phyloP scores from a whole-genome alignment of 805 yeast species.

The Deakozyma indianensis region DNA sequence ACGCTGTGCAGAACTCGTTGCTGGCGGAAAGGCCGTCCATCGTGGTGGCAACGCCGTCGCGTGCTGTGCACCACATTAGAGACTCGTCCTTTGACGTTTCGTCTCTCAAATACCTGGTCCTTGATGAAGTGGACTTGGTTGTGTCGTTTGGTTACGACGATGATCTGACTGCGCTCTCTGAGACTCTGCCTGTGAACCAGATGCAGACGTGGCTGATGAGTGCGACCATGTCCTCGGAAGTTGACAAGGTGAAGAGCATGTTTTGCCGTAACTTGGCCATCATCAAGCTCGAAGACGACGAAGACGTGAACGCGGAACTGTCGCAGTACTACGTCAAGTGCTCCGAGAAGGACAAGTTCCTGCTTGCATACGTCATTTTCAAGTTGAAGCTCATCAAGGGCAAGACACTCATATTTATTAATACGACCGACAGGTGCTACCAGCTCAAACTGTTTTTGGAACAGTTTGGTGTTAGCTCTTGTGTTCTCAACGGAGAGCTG shows the following conservation, averaged over 20 bases:
- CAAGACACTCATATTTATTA: slow-evolving; percentile 80
- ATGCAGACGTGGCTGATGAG: slow-evolving; percentile 90
- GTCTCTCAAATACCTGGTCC: slow-evolving; percentile 54
- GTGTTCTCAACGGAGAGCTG: slow-evolving; percentile 81
- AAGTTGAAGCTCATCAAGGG: slow-evolving; percentile 82
- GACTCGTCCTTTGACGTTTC: slow-evolving; percentile 35
- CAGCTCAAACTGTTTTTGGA: slow-evolving; percentile 79
- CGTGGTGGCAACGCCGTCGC: slow-evolving; percentile 76
- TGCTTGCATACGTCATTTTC: slow-evolving; percentile 81
- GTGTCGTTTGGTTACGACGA: slow-evolving; percentile 83
- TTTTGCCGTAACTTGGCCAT: slow-evolving; percentile 78
- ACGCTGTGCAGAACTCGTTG: slow-evolving; percentile 55
- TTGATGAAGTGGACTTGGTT: slow-evolving; percentile 91
- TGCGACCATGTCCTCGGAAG: slow-evolving; percentile 84
- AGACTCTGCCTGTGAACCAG: slow-evolving; percentile 38
- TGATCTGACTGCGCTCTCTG: slow-evolving; percentile 56
- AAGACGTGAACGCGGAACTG: slow-evolving; percentile 36
- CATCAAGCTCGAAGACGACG: slow-evolving; percentile 63
- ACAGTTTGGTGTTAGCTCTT: slow-evolving; percentile 83
- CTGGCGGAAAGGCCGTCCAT: slow-evolving; percentile 67
- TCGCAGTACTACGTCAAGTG: slow-evolving; percentile 80
- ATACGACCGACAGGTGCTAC: slow-evolving; percentile 90
- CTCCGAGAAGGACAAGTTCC: slow-evolving; percentile 79
- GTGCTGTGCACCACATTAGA: slow-evolving; percentile 38
- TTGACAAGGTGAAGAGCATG: slow-evolving; percentile 55